Evolutionary conservation across 768 basidiomycete species (phyloP), one percentile per base, ranked within the genome.

Genomic region (Termitomyces heimii): DNA sequence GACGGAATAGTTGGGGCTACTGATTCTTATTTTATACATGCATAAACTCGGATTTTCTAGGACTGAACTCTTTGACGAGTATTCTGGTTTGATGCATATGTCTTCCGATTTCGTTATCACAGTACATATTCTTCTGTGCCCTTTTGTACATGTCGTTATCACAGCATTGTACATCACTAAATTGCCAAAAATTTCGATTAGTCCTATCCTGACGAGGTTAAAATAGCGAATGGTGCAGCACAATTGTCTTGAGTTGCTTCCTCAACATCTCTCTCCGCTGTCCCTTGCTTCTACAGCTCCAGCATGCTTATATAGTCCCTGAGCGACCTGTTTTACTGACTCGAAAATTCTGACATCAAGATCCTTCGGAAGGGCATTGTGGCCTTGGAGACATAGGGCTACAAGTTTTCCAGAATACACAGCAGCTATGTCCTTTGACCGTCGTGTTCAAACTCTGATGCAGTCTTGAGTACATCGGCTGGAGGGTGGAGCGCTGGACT

Each of bases 1-100:
- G 31, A 43, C 29, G 34, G 7, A 59, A 57, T 28, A 31, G 35
- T 24, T 60, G 58, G 61, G 61, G 61, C 44, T 62, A 60, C 18
- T 58, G 53, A 46, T 29, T 44, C 13, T 43, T 5, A 26, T 43
- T 52, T 14, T 5, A 7, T 14, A 28, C 10, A 28, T 20, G 51
- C 24, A 20, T 28, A 37, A 39, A 37, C 51, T 52, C 14, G n/a
- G 50, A 51, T n/a, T 39, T 37, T 2, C 5, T 4, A 10, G 12
- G 20, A 22, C 5, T n/a, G 35, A 12, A 51, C 8, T 24, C 14
- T 20, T 46, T 20, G 6, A 39, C 10, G 35, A 2, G 24, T 18
- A 26, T 50, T 50, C 35, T 39, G 50, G 50, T 37, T 26, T 37
- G 13, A 14, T 40, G 26, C 5, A 28, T 18, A 39, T 39, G 1